Evolutionary conservation across 163 green algal species (phyloP), one percentile per base, ranked within the genome.

Genomic region (Volvox carteri): DNA sequence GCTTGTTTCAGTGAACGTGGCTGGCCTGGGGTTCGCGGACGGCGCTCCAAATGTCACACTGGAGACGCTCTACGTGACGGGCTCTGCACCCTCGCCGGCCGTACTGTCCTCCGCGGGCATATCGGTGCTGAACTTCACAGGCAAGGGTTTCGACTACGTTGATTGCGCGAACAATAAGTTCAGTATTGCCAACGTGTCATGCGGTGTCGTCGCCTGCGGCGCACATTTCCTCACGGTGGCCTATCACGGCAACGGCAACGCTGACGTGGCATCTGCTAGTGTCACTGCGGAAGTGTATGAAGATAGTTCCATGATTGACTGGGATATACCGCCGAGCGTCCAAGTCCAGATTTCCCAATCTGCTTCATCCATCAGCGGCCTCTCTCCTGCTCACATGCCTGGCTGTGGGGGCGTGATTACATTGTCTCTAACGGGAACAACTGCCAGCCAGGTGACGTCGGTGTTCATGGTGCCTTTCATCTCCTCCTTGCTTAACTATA

Each of bases 71-170:
- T 68, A 44, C 25, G 56, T 88, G 21, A 78, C 54, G 19, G 70
- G 54, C 33, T 58, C 75, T 1, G 6, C 37, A 23, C 87, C 87
- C 18, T 41, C 72, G 21, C 52, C 52, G 1, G 25, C 54, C 6
- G 72, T 77, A 0, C 35, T 84, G 6, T 19, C 44, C 14, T 35
- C 58, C 35, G 4, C 7, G 16, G 87, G 87, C 60, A 19, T 86
- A 1, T 81, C 80, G 23, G 11, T 89, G 12, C 60, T 91, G 14
- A 83, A 84, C 37, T 56, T 91, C 48, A 86, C 73, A 7, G 87
- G 87, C 80, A 86, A 81, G 52, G 87, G 87, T 46, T 91, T 91
- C 58, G 87, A 88, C 68, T 4, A 19, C 1, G 35, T 50, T 1
- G 54, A 60, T 4, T 91, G 87, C 80, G 35, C 18, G 23, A 76